phyloP scores from a whole-genome alignment of 106 monocot species.

The Platanthera zijinensis region DNA sequence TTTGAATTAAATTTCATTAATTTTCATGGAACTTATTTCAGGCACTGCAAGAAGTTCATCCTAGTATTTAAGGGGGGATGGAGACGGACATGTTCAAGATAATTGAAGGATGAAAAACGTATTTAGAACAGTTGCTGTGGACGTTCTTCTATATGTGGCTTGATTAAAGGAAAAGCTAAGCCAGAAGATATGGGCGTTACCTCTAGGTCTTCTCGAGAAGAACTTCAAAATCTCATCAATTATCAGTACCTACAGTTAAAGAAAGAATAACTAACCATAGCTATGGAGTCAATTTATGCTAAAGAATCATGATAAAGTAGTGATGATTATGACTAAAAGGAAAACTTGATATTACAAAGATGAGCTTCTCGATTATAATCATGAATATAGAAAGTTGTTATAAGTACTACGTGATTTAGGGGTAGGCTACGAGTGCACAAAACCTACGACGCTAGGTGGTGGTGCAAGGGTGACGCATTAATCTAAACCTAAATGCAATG shows the following conservation, averaged over 20 bases:
- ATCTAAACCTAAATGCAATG: too few relatives aligned
- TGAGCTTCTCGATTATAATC: background rate
- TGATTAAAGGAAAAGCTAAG: background rate
- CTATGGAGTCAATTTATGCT: background rate
- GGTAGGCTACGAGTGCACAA: too few relatives aligned
- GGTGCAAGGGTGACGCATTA: too few relatives aligned
- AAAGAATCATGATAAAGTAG: background rate
- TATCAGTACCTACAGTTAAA: slow-evolving; percentile 59
- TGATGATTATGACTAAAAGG: background rate
- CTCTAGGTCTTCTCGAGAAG: slow-evolving; percentile 78
- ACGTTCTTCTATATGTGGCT: background rate
- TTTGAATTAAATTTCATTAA: too few relatives aligned
- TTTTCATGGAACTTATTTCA: too few relatives aligned
- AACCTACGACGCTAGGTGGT: too few relatives aligned
- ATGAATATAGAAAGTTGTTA: background rate
- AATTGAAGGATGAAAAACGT: background rate
- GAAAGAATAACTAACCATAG: background rate
- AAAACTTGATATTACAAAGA: background rate
- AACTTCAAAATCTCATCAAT: slow-evolving; percentile 95
- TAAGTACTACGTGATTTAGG: background rate
- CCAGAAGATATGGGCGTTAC: slow-evolving; percentile 21
- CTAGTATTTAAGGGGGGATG: background rate
- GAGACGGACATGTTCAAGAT: background rate
- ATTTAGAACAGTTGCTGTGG: background rate
- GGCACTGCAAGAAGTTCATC: background rate